These are phyloP conservation scores for Aspergillus uvarum DNA, from an alignment of 2,329 filamentous ascomycete genomes.

Conservation along the genomic window DNA sequence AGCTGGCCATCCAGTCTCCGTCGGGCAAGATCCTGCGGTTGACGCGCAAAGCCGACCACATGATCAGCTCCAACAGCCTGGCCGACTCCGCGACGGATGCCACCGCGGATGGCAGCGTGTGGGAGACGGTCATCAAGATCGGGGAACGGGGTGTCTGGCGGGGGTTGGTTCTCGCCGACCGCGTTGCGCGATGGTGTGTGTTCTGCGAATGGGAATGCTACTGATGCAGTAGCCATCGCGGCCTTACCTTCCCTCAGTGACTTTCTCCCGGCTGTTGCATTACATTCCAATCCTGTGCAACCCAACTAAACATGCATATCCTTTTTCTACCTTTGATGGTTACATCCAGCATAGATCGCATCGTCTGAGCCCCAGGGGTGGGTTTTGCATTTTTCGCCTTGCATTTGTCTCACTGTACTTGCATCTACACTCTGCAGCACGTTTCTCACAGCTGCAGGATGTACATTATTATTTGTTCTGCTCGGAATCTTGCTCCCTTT, in stretches of 20 bases:
- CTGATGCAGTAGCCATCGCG: slow-evolving; percentile 29
- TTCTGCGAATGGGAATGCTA: slow-evolving; percentile 66
- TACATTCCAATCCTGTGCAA: background rate
- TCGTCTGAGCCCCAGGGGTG: no score
- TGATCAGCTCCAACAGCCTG: slow-evolving; percentile 34
- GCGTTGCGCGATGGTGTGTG: slow-evolving; percentile 67
- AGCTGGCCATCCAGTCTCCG: slow-evolving; percentile 90
- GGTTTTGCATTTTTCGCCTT: background rate
- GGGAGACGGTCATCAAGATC: slow-evolving; percentile 68
- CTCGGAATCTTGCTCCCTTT: no score
- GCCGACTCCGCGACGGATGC: slow-evolving; percentile 39
- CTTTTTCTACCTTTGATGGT: background rate
- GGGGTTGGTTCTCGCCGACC: slow-evolving; percentile 63
- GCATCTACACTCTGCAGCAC: background rate
- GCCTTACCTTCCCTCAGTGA: no score
- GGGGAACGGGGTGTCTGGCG: slow-evolving; percentile 63
- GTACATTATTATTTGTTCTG: background rate
- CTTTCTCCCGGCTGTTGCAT: no score
- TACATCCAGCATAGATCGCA: background rate
- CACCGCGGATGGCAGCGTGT: slow-evolving; percentile 54
- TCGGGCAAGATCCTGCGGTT: slow-evolving; percentile 87
- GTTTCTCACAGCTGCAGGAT: background rate
- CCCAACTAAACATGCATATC: background rate
- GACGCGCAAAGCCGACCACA: slow-evolving; percentile 49
- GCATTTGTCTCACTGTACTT: background rate